Base-by-base conservation (phyloP, 1,139 yeast species). In the Debaryomycetaceae sp. region DNA sequence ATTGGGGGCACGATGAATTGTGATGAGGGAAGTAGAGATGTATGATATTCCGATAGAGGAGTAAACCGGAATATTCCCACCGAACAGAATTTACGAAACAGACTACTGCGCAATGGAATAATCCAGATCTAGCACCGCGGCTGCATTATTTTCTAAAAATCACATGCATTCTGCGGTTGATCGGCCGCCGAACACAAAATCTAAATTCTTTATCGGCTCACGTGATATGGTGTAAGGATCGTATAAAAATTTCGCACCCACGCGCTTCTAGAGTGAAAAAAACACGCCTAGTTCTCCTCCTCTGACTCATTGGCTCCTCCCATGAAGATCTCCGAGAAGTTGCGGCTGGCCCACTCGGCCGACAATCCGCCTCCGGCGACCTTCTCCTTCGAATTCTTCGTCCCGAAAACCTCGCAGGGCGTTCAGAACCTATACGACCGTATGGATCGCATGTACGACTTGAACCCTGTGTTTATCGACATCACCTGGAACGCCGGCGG, bases 401-500 rank as follows among this genome's bases (percentile, higher is more conserved):
- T 90, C n/a, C 98, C 98, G 26, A 90, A 90, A 62, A 90, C 98
- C 1, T 68, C 92, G 15, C 96, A 90, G 54, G 98, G 98, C 51
- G 92, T 87, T 20, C 95, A 87, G 53, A 90, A 90, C 50, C 66
- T 90, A 34, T 90, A 87, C 56, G 98, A 90, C 53, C 72, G 98
- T 51, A 90, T 90, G 92, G 97, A 90, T 50, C 73, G 96, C 54
- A 90, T 90, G 98, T 85, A 83, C 54, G 87, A 82, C 41, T 65
- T 87, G 45, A 79, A 80, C 39, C 98, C 98, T 1, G 75, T 82
- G 37, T 90, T 90, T 51, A 77, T 90, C 36, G 98, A 90, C 50
- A 82, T 90, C 38, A 90, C 98, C 2, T 90, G 98, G 98, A 87
- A 87, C 47, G 98, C 98, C 2, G 98, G 98, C 25, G 97, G 97